These are phyloP conservation scores for Suillus subaureus DNA, from an alignment of 768 basidiomycete genomes.

Conservation along the genomic window DNA sequence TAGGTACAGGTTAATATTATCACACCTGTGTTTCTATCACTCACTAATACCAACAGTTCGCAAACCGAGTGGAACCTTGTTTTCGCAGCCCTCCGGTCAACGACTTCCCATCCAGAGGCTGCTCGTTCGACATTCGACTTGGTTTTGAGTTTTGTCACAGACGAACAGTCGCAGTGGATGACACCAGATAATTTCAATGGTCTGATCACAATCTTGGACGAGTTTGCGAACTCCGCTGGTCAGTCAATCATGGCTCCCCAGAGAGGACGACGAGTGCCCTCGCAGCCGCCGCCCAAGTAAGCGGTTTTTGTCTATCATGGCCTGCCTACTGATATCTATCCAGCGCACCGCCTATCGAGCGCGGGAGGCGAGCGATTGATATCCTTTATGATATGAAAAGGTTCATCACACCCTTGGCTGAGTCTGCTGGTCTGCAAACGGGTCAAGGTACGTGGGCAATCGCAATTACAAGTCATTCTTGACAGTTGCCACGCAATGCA, in stretches of 20 bases:
- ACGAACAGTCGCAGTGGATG: constrained; percentile 62
- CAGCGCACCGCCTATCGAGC: constrained; percentile 76
- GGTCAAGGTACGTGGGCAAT: constrained; percentile 25
- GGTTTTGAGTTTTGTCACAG: constrained; percentile 62
- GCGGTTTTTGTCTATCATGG: constrained; percentile 16
- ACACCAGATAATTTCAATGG: constrained; percentile 80
- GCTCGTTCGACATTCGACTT: constrained; percentile 84
- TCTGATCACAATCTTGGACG: constrained; percentile 79
- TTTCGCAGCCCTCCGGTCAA: constrained; percentile 84
- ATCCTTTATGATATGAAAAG: constrained; percentile 73
- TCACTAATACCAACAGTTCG: constrained; percentile 50
- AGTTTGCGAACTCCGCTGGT: constrained; percentile 82
- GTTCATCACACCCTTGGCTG: constrained; percentile 60
- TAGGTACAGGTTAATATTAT: constrained; percentile 37
- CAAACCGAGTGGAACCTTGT: constrained; percentile 96
- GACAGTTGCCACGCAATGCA: constrained; percentile 30
- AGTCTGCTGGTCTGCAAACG: constrained; percentile 43
- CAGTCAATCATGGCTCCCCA: constrained; percentile 58
- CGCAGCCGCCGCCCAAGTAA: constrained; percentile 54
- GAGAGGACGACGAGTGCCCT: constrained; percentile 52
- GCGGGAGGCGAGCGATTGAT: constrained; percentile 85
- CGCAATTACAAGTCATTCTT: neutral
- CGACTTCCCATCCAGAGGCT: constrained; percentile 84
- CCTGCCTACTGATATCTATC: neutral
- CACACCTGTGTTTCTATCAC: constrained; percentile 2